phyloP scores from a whole-genome alignment of 352 stramenopile species.

The Globisporangium perplexum region DNA sequence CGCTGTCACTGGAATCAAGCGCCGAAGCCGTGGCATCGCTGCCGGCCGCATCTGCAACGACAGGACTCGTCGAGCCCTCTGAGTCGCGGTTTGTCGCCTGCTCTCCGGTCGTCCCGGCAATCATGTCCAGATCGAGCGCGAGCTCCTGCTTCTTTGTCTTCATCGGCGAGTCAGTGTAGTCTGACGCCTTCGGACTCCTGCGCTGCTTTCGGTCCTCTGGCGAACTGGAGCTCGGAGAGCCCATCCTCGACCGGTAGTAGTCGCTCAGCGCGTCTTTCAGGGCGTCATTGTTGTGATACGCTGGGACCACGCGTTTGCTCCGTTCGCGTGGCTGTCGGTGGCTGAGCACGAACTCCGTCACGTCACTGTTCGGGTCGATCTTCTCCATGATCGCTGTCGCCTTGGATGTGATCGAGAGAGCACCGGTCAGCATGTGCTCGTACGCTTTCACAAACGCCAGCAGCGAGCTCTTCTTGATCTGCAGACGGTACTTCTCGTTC shows the following conservation, averaged over 20 bases:
- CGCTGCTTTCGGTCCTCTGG: constrained; percentile 12
- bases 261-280: constrained; percentile 53
- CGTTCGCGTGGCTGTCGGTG: constrained; percentile 44
- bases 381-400: constrained; percentile 37
- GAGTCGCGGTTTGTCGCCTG: not conserved
- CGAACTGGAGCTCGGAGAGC: constrained; percentile 8
- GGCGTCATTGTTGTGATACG: constrained; percentile 37
- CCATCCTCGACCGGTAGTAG: constrained; percentile 24
- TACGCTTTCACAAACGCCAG: constrained; percentile 63
- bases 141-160: constrained; percentile 1
- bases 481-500: constrained; percentile 81
- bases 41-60: not conserved
- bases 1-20: constrained; percentile 12
- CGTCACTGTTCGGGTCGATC: constrained; percentile 50
- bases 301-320: constrained; percentile 35
- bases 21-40: constrained; percentile 6
- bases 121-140: constrained; percentile 11
- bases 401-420: constrained; percentile 25
- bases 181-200: constrained; percentile 4
- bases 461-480: constrained; percentile 77
- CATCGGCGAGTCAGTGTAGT: constrained; percentile 3
- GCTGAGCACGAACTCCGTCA: constrained; percentile 52
- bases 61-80: not conserved
- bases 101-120: constrained; percentile 1
- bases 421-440: constrained; percentile 49